Conservation (phyloP, 495 filamentous ascomycete species). For the Barbatosphaeria neglecta region DNA sequence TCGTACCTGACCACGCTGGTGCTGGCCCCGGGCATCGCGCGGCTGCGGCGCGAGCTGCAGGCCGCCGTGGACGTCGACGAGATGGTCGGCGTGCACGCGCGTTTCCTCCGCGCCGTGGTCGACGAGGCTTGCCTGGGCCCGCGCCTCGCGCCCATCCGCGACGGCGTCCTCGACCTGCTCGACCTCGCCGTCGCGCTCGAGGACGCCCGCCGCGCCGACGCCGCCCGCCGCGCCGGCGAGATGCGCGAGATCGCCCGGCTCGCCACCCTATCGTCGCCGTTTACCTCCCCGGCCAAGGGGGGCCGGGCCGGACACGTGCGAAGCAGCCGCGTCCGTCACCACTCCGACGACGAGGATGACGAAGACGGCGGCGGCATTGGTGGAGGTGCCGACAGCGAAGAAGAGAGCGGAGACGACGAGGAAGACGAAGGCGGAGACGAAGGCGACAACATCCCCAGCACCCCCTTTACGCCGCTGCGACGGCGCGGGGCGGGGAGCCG, state of each 20-base stretch:
- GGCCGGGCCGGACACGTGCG: background rate
- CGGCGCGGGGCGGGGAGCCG: no score
- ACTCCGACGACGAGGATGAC: background rate
- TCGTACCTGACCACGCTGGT: conserved; percentile 66
- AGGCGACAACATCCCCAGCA: no score
- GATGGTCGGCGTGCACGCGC: conserved; percentile 61
- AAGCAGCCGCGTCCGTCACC: conserved; percentile 1
- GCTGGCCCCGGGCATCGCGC: conserved; percentile 42
- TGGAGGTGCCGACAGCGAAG: background rate
- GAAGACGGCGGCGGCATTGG: background rate
- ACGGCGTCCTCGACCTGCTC: conserved; percentile 54
- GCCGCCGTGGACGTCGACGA: conserved; percentile 64
- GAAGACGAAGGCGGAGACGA: conserved; percentile 4
- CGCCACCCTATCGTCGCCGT: conserved; percentile 14
- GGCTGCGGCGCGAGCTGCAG: conserved; percentile 41
- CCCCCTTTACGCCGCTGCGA: no score
- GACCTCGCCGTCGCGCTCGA: conserved; percentile 42
- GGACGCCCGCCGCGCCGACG: conserved; percentile 29
- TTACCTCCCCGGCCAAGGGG: background rate
- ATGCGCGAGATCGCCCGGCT: conserved; percentile 24
- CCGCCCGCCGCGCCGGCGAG: conserved; percentile 24
- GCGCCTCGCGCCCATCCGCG: conserved; percentile 50
- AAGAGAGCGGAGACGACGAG: conserved; percentile 1
- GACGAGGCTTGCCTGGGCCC: conserved; percentile 55
- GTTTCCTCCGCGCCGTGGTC: conserved; percentile 48